A percentile compares a stretch with the other conserved stretches of the same genome.
Evolutionary conservation across 352 stramenopile species (phyloP).

Genomic region (Achlya hypogyna): DNA sequence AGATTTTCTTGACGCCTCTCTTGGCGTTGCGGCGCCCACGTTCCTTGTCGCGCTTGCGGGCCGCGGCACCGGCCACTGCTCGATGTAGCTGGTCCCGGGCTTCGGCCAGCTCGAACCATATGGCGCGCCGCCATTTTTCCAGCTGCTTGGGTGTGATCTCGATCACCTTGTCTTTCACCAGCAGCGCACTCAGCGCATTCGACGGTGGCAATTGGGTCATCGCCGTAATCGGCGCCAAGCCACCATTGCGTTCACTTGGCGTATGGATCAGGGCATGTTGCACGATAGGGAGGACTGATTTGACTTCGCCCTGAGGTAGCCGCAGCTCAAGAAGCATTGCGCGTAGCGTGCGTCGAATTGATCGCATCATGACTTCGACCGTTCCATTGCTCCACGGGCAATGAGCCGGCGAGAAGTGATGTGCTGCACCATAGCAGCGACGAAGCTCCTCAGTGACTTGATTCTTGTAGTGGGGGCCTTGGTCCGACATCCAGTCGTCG

Average conservation of each 20-base stretch:
- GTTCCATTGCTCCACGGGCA: slow-evolving; percentile 16
- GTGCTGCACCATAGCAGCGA: not conserved
- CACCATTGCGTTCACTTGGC: not conserved
- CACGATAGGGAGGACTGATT: not conserved
- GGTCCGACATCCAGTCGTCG: slow-evolving; percentile 16
- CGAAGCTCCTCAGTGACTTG: not conserved
- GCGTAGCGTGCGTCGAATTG: not conserved
- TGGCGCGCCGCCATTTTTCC: not conserved
- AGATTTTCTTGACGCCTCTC: not conserved
- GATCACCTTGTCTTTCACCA: not conserved
- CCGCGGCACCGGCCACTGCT: no score
- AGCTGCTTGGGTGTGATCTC: not conserved
- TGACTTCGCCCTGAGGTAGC: not conserved
- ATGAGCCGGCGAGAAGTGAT: slow-evolving; percentile 12
- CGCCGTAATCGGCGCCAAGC: not conserved
- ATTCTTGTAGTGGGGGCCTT: slow-evolving; percentile 20
- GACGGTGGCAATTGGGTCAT: not conserved
- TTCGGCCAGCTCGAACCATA: not conserved
- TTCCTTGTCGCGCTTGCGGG: not conserved
- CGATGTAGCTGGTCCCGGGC: slow-evolving; percentile 4
- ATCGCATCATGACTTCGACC: slow-evolving; percentile 14
- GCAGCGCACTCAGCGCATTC: not conserved
- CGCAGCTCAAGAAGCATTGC: not conserved
- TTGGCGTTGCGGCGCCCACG: not conserved
- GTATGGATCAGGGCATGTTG: slow-evolving; percentile 12